These are phyloP conservation scores for Cryptococcus sp. DNA, from an alignment of 1,284 basidiomycete species.

Conservation along the genomic window DNA sequence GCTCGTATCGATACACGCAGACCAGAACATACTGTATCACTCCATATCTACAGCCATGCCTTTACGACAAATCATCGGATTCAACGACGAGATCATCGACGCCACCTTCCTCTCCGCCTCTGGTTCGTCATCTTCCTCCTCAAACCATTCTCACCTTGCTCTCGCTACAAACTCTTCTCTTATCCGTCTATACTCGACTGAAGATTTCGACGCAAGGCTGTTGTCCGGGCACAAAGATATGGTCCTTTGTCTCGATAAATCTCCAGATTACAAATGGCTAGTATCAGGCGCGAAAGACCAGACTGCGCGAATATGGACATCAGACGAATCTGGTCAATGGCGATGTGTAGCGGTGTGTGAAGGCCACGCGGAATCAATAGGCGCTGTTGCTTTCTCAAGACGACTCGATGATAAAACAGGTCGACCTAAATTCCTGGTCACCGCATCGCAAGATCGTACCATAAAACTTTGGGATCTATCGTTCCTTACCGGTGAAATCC, in stretches of 20 bases:
- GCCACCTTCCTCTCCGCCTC: constrained; percentile 63
- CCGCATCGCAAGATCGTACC: constrained; percentile 93
- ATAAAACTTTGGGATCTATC: constrained; percentile 97
- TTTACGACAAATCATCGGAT: constrained; percentile 87
- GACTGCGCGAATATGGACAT: constrained; percentile 80
- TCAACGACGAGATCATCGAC: constrained; percentile 97
- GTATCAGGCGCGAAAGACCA: constrained; percentile 91
- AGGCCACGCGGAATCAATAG: constrained; percentile 91
- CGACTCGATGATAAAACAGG: constrained; percentile 30
- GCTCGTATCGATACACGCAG: constrained; percentile 86
- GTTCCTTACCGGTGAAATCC: constrained; percentile 44
- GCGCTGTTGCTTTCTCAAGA: constrained; percentile 76
- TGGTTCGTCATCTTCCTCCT: constrained; percentile 27
- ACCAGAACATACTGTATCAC: constrained; percentile 93
- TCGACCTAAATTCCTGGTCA: constrained; percentile 67
- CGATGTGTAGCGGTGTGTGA: constrained; percentile 80
- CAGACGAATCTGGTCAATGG: constrained; percentile 57
- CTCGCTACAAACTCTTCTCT: constrained; percentile 93
- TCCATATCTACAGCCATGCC: constrained; percentile 61
- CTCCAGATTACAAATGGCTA: constrained; percentile 64
- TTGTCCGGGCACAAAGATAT: constrained; percentile 86
- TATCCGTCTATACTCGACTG: constrained; percentile 75
- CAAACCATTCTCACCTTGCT: constrained; percentile 63
- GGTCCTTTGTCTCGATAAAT: constrained; percentile 76
- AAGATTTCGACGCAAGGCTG: constrained; percentile 69